Evolutionary conservation across 441 rosid species (phyloP).

Genomic region (Croton laevigatus): DNA sequence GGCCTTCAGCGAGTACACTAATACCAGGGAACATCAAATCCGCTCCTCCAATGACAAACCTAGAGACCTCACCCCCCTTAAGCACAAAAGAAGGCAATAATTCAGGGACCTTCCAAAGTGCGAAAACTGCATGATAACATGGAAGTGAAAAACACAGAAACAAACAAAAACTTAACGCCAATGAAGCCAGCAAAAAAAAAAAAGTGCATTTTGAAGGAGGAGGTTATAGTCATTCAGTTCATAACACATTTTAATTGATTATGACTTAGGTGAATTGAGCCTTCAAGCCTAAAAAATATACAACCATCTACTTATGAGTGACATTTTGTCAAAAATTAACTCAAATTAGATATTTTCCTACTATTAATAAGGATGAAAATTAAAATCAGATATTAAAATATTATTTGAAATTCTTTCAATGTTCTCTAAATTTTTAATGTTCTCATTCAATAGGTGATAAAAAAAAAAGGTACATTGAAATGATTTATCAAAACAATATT

Average conservation of each 20-base stretch:
- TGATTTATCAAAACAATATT: not conserved
- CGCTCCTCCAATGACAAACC: conserved; percentile 87
- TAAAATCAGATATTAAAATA: not conserved
- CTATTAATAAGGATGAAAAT: not conserved
- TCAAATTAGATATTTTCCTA: not conserved
- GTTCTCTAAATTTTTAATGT: not conserved
- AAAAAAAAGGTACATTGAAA: not conserved
- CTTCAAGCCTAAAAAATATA: not conserved
- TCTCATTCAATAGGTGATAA: not conserved
- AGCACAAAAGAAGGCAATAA: conserved; percentile 73
- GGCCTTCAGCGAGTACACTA: conserved; percentile 60
- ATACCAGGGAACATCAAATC: conserved; percentile 99
- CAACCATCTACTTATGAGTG: not conserved
- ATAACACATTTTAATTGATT: not conserved
- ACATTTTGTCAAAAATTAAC: not conserved
- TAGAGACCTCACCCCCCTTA: conserved; percentile 93
- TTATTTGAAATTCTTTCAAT: not conserved
- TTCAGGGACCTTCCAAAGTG: conserved; percentile 86
- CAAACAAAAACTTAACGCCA: not conserved
- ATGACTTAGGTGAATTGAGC: not conserved
- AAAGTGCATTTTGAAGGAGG: not conserved
- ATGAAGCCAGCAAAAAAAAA: not conserved
- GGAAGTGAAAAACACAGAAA: not conserved
- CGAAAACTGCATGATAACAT: conserved; percentile 58
- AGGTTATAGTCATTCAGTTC: not conserved